Evolutionary conservation across 495 filamentous ascomycete species (phyloP).

Genomic region (Daldinia childiae): DNA sequence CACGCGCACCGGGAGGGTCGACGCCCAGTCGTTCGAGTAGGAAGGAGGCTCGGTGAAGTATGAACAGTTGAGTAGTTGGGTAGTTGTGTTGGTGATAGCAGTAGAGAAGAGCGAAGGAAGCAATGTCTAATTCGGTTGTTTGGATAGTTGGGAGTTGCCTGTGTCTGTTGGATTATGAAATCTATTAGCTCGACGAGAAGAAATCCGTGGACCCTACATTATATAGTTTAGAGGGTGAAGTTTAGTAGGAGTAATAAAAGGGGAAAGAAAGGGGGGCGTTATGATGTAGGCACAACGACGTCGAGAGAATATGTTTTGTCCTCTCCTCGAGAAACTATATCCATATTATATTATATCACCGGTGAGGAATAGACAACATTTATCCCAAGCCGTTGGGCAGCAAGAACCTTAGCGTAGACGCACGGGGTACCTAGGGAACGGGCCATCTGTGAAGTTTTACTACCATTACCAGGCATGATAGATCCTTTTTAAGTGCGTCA

Average conservation of each 20-base stretch:
- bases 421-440: slow-evolving; percentile 2
- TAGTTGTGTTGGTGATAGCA: background rate
- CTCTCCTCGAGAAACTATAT: background rate
- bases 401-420: background rate
- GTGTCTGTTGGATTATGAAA: background rate
- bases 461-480: background rate
- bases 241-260: background rate
- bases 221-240: background rate
- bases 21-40: slow-evolving; percentile 11
- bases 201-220: background rate
- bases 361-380: background rate
- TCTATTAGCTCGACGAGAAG: background rate
- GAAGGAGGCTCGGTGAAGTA: slow-evolving; percentile 24
- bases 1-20: slow-evolving; percentile 18
- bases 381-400: background rate
- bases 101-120: background rate
- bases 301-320: background rate
- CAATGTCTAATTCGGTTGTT: background rate
- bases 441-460: background rate
- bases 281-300: too few relatives aligned
- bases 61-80: background rate
- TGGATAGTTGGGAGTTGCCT: background rate
- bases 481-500: background rate
- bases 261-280: background rate
- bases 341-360: background rate